phyloP scores from a whole-genome alignment of 768 basidiomycete species.

The Cubamyces sp. region DNA sequence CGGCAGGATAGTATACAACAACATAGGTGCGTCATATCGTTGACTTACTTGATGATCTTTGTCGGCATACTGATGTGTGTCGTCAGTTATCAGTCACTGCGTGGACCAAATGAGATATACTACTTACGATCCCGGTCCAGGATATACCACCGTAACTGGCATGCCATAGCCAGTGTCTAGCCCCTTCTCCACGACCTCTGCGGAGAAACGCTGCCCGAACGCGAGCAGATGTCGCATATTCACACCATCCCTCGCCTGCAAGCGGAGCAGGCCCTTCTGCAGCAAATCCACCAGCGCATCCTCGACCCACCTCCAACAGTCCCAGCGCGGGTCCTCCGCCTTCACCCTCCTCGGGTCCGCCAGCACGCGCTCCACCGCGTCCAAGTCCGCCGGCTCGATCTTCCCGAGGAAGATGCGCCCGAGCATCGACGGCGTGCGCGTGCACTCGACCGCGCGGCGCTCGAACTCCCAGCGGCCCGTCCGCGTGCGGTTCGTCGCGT shows the following conservation, averaged over 20 bases:
- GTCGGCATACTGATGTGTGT: conserved; percentile 1
- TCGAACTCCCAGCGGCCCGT: conserved; percentile 19
- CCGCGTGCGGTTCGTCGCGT: conserved; percentile 21
- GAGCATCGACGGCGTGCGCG: conserved; percentile 24
- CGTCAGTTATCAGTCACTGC: not conserved
- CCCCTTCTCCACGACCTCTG: conserved; percentile 3
- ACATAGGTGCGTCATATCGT: not conserved
- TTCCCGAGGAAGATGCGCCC: conserved; percentile 20
- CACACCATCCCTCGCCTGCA: not conserved
- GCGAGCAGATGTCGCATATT: conserved; percentile 12
- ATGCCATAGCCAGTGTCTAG: conserved; percentile 12
- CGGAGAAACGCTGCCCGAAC: conserved; percentile 11
- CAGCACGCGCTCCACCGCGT: conserved; percentile 3
- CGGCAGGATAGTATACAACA: not conserved
- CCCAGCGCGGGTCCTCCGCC: conserved; percentile 10
- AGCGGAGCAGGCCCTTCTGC: not conserved
- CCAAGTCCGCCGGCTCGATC: conserved; percentile 5
- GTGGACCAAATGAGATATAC: not conserved
- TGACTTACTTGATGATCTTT: conserved; percentile 4
- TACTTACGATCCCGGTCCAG: conserved; percentile 14
- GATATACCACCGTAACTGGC: conserved; percentile 14
- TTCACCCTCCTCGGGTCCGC: conserved; percentile 7
- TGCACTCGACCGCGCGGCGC: conserved; percentile 19
- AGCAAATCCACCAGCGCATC: conserved; percentile 18
- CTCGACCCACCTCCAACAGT: conserved; percentile 22